These are phyloP conservation scores for Acanthamoeba culbertsoni DNA, from an alignment of 208 protist genomes.

Conservation along the genomic window DNA sequence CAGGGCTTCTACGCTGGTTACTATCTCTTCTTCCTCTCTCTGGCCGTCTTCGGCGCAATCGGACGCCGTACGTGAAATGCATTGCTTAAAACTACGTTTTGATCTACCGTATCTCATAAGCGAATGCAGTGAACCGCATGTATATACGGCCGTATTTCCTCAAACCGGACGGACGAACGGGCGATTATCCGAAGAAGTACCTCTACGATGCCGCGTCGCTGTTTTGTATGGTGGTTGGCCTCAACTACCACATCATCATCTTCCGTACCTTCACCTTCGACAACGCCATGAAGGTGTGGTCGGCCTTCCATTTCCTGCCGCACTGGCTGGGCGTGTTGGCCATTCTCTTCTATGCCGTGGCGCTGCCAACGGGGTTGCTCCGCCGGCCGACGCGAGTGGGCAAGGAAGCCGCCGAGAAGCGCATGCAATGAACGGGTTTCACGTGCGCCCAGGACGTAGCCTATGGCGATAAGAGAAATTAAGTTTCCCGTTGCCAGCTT, in stretches of 20 bases:
- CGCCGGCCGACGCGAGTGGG: no score
- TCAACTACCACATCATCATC: slow-evolving; percentile 21
- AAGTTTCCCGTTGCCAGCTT: no score
- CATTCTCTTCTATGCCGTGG: background rate
- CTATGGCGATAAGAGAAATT: no score
- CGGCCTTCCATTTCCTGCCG: background rate
- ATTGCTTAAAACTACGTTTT: background rate
- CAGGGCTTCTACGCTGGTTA: background rate
- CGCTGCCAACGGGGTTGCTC: background rate
- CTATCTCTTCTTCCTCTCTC: slow-evolving; percentile 30
- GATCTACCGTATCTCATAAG: background rate
- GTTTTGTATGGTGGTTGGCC: background rate
- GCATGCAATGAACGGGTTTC: no score
- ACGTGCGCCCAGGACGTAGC: no score
- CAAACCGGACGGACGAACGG: background rate
- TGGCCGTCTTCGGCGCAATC: background rate
- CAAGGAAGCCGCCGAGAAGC: background rate
- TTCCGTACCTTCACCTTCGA: slow-evolving; percentile 17
- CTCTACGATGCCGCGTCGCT: background rate
- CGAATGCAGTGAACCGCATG: background rate
- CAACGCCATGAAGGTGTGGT: background rate
- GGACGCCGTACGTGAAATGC: background rate
- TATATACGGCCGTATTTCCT: background rate
- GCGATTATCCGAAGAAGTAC: background rate
- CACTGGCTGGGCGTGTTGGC: background rate